Percentiles rank a stretch among this genome's conserved stretches.
These are phyloP conservation scores for Dentiscutata heterogama DNA, from an alignment of 371 early-diverging fungal genomes.

Conservation along the genomic window DNA sequence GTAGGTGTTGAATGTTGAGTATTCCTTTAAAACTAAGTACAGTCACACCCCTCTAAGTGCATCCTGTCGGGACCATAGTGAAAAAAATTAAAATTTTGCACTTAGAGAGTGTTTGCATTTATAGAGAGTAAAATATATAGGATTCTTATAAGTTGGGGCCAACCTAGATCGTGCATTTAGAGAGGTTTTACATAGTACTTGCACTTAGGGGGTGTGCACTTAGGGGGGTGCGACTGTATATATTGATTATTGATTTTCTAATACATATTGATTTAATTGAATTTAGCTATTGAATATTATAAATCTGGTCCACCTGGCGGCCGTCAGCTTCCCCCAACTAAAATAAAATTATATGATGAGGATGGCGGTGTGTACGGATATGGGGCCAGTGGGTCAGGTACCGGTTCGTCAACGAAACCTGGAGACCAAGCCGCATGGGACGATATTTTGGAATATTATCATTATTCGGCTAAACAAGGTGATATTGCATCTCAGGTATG, in stretches of 20 bases:
- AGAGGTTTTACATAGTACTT: too few relatives aligned
- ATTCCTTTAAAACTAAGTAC: not conserved
- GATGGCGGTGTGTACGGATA: constrained; percentile 87
- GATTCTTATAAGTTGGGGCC: too few relatives aligned
- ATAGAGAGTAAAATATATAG: too few relatives aligned
- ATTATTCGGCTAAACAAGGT: constrained; percentile 78
- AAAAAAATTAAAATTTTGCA: too few relatives aligned
- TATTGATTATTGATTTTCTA: constrained; percentile 28
- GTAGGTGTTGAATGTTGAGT: constrained; percentile 50
- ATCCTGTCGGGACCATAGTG: too few relatives aligned
- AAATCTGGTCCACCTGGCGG: constrained; percentile 88
- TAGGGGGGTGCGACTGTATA: too few relatives aligned
- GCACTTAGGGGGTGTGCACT: too few relatives aligned
- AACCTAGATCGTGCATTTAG: too few relatives aligned
- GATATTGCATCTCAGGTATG: constrained; percentile 70
- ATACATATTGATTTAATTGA: not conserved
- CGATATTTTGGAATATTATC: constrained; percentile 85
- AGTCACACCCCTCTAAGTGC: too few relatives aligned
- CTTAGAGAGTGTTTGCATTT: too few relatives aligned
- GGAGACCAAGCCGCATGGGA: constrained; percentile 65
- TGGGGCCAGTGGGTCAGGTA: constrained; percentile 69
- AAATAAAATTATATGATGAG: constrained; percentile 79
- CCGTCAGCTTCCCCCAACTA: constrained; percentile 71
- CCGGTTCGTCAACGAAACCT: constrained; percentile 49
- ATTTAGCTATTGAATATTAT: constrained; percentile 72